These are phyloP conservation scores for Halophytophthora polymorphica DNA, from an alignment of 352 stramenopile species.

Conservation along the genomic window DNA sequence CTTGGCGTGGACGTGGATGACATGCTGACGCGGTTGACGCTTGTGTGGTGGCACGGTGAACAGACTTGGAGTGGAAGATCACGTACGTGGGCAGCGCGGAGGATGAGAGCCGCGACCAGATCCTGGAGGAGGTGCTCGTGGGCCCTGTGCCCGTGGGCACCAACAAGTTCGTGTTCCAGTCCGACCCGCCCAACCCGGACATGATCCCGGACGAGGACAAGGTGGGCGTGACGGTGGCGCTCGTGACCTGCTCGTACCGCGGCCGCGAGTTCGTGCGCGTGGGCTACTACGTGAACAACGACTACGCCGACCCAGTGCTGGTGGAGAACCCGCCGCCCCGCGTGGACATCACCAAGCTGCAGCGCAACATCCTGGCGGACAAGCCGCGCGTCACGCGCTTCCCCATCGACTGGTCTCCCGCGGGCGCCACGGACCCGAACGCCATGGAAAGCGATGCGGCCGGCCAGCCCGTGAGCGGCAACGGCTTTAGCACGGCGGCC, in stretches of 20 bases:
- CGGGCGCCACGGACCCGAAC: slow-evolving; percentile 42
- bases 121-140: slow-evolving; percentile 98
- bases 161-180: slow-evolving; percentile 99
- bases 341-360: slow-evolving; percentile 92
- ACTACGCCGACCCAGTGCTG: slow-evolving; percentile 92
- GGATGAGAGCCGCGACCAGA: slow-evolving; percentile 94
- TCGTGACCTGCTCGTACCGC: slow-evolving; percentile 98
- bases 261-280: slow-evolving; percentile 96
- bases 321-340: slow-evolving; percentile 72
- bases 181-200: slow-evolving; percentile 89
- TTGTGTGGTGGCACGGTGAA: neutral
- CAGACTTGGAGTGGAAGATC: slow-evolving; percentile 99
- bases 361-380: slow-evolving; percentile 96
- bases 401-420: slow-evolving; percentile 94
- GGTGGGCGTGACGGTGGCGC: slow-evolving; percentile 97
- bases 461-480: slow-evolving; percentile 12
- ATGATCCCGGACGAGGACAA: slow-evolving; percentile 95
- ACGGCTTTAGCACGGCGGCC: slow-evolving; percentile 18
- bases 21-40: neutral
- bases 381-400: slow-evolving; percentile 95
- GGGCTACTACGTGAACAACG: slow-evolving; percentile 99
- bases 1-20: neutral
- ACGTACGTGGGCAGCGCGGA: slow-evolving; percentile 98
- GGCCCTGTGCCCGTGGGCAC: slow-evolving; percentile 96
- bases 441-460: slow-evolving; percentile 41